phyloP scores from a whole-genome alignment of 306 rosid genomes.

The Glycine soja region DNA sequence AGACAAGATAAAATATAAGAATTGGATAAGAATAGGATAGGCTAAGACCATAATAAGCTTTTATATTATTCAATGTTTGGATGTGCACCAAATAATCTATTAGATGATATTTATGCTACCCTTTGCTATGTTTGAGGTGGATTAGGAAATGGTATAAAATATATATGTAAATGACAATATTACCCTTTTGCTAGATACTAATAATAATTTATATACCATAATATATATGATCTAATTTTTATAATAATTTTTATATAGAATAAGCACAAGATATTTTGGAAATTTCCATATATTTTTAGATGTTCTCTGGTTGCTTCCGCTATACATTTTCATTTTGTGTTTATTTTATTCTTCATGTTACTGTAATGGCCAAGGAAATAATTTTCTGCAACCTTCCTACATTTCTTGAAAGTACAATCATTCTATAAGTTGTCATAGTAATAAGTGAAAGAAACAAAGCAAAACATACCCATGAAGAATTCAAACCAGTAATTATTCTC shows the following conservation, averaged over 20 bases:
- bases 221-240: neutral
- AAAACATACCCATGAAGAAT: conserved; percentile 91
- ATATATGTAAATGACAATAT: neutral
- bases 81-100: neutral
- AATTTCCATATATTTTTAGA: neutral
- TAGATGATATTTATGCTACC: neutral
- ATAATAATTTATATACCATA: neutral
- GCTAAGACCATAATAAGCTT: neutral
- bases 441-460: conserved; percentile 32
- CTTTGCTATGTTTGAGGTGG: neutral
- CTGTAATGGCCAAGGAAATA: neutral
- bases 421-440: conserved; percentile 1
- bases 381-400: conserved; percentile 26
- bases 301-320: conserved; percentile 4
- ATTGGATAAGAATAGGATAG: neutral
- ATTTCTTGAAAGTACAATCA: conserved; percentile 39
- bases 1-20: neutral
- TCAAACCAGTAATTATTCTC: conserved; percentile 97
- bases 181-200: neutral
- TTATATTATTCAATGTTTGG: neutral
- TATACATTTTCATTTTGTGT: neutral
- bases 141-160: neutral
- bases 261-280: neutral
- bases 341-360: conserved; percentile 16
- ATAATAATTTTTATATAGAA: neutral